phyloP scores from a whole-genome alignment of 2,329 filamentous ascomycete genomes.

The Fusarium austroafricanum region DNA sequence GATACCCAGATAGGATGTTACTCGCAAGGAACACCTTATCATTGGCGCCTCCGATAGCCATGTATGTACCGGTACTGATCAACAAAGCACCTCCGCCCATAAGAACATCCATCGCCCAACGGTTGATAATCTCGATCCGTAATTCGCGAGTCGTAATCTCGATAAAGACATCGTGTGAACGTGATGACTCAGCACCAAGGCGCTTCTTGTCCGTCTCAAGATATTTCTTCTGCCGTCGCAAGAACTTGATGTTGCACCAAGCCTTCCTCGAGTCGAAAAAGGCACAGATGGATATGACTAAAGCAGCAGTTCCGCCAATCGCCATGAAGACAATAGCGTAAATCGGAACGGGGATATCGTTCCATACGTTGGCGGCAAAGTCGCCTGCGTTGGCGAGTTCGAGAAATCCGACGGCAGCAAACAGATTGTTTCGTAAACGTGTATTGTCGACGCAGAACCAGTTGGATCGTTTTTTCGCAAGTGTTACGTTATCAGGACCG shows the following conservation, averaged over 20 bases:
- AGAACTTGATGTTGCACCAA: constrained; percentile 58
- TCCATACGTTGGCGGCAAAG: constrained; percentile 70
- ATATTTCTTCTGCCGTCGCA: constrained; percentile 55
- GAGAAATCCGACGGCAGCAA: constrained; percentile 59
- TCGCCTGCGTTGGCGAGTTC: constrained; percentile 67
- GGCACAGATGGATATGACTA: constrained; percentile 59
- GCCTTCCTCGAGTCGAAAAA: constrained; percentile 57
- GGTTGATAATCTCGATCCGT: constrained; percentile 62
- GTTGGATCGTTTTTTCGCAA: constrained; percentile 17
- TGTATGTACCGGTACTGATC: constrained; percentile 62
- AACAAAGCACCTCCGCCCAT: constrained; percentile 62
- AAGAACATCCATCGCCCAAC: constrained; percentile 62
- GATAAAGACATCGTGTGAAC: constrained; percentile 52
- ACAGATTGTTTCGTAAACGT: constrained; percentile 47
- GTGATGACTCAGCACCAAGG: constrained; percentile 7
- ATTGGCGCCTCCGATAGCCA: constrained; percentile 65
- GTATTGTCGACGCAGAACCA: constrained; percentile 29
- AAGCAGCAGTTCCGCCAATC: constrained; percentile 61
- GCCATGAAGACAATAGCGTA: constrained; percentile 64
- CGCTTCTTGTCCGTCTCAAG: constrained; percentile 43
- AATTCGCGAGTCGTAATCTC: constrained; percentile 61
- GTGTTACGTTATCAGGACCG: constrained; percentile 20
- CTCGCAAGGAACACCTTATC: constrained; percentile 56
- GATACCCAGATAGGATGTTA: constrained; percentile 66
- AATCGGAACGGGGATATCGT: constrained; percentile 60